These are phyloP conservation scores for Goffeauzyma gilvescens DNA, from an alignment of 768 basidiomycete genomes.

Conservation along the genomic window DNA sequence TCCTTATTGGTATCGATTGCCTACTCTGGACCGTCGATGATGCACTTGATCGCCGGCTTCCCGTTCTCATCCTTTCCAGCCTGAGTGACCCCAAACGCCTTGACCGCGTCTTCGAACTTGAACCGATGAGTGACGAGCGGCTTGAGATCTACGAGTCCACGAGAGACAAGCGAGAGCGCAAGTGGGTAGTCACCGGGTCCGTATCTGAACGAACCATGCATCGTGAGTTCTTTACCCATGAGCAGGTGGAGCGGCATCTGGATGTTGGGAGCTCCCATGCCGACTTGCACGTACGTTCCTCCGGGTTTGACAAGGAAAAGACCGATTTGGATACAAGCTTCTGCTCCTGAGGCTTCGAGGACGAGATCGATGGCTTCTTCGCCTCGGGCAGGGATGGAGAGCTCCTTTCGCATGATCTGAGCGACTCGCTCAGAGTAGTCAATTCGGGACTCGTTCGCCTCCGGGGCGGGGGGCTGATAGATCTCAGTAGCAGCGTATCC, in stretches of 20 bases:
- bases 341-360: conserved; percentile 80
- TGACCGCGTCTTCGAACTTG: conserved; percentile 53
- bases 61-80: conserved; percentile 68
- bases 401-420: conserved; percentile 43
- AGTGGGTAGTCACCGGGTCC: conserved; percentile 62
- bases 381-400: conserved; percentile 56
- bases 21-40: conserved; percentile 12
- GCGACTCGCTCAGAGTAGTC: conserved; percentile 60
- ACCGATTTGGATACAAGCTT: conserved; percentile 75
- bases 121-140: conserved; percentile 76
- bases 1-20: too few species aligned
- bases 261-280: conserved; percentile 65
- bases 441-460: conserved; percentile 44
- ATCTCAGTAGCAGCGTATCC: conserved; percentile 61
- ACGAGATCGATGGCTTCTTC: conserved; percentile 58
- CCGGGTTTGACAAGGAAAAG: conserved; percentile 52
- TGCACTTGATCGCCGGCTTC: conserved; percentile 33
- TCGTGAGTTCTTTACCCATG: conserved; percentile 55
- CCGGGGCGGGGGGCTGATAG: conserved; percentile 40
- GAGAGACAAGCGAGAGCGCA: conserved; percentile 63
- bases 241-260: conserved; percentile 52
- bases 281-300: conserved; percentile 44
- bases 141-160: conserved; percentile 66
- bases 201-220: conserved; percentile 66
- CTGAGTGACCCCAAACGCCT: conserved; percentile 65